Evolutionary conservation across 2,329 filamentous ascomycete genomes (phyloP).

Genomic region (Epichloe scottii): DNA sequence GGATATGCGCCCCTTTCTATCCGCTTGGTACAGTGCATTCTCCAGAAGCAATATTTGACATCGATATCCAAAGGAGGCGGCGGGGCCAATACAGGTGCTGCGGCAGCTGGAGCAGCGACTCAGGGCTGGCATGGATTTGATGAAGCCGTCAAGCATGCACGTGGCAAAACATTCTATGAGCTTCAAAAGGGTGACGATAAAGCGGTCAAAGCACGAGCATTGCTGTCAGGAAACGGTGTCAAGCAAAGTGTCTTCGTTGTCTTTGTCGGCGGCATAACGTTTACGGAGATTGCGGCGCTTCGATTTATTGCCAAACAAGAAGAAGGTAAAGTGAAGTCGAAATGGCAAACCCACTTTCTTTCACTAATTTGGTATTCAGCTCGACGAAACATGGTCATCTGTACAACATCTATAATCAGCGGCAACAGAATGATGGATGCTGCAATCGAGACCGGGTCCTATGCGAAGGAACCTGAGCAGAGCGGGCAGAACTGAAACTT

Average conservation of each 20-base stretch:
- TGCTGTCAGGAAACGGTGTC: conserved; percentile 65
- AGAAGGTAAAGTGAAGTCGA: conserved; percentile 40
- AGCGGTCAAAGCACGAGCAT: conserved; percentile 71
- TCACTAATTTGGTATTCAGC: conserved; percentile 28
- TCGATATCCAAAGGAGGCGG: conserved; percentile 54
- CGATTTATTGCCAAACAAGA: conserved; percentile 80
- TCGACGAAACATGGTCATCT: conserved; percentile 76
- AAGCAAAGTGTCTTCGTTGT: conserved; percentile 91
- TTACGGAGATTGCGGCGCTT: conserved; percentile 88
- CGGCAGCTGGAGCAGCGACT: conserved; percentile 40
- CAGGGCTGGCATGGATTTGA: conserved; percentile 92
- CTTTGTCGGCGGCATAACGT: conserved; percentile 92
- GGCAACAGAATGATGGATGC: conserved; percentile 82
- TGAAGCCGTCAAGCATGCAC: conserved; percentile 75
- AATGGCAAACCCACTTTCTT: not conserved
- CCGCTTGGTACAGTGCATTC: conserved; percentile 78
- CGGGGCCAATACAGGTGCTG: conserved; percentile 16
- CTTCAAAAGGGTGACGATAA: conserved; percentile 88
- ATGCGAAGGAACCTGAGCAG: conserved; percentile 22
- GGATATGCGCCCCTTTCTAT: conserved; percentile 91
- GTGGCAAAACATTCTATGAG: conserved; percentile 83
- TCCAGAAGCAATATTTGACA: conserved; percentile 79
- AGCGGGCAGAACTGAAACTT: not conserved
- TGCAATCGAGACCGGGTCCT: conserved; percentile 61
- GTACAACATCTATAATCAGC: conserved; percentile 82